Evolutionary conservation across 179 eudicot genomes (phyloP).

Genomic region (Corrigiola litoralis): DNA sequence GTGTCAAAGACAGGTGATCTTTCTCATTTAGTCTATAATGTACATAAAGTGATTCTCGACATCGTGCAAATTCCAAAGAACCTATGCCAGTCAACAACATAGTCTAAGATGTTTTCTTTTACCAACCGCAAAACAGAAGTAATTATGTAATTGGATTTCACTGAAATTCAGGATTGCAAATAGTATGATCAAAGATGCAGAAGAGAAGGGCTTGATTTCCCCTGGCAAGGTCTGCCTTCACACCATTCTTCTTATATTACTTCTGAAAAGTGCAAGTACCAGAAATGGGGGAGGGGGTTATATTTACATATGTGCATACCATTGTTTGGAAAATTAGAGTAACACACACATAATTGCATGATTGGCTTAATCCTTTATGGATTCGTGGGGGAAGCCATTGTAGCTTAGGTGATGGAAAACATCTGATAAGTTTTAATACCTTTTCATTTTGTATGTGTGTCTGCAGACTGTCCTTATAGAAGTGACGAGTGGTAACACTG

Average conservation of each 20-base stretch:
- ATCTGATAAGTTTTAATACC: too few species aligned
- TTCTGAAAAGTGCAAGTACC: neutral
- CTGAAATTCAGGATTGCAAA: constrained; percentile 28
- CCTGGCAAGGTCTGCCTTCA: constrained; percentile 67
- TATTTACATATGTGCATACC: too few species aligned
- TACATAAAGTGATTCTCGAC: neutral
- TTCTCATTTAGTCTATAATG: neutral
- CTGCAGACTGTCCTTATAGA: too few species aligned
- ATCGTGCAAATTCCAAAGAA: too few species aligned
- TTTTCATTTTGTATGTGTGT: too few species aligned
- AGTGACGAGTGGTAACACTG: too few species aligned
- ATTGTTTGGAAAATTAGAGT: too few species aligned
- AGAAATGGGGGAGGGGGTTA: too few species aligned
- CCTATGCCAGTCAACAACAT: neutral
- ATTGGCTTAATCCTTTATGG: too few species aligned
- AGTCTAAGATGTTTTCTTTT: neutral
- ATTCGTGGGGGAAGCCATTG: too few species aligned
- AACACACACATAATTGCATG: too few species aligned
- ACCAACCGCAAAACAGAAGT: neutral
- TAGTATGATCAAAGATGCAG: constrained; percentile 80
- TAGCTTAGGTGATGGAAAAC: too few species aligned
- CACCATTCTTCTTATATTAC: neutral
- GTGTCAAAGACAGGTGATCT: constrained; percentile 75
- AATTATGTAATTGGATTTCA: neutral
- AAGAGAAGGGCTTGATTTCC: constrained; percentile 66